A percentile compares a stretch with the other conserved stretches of the same genome.
Conservation (phyloP, 805 yeast species). For the Ogataea neopini region DNA sequence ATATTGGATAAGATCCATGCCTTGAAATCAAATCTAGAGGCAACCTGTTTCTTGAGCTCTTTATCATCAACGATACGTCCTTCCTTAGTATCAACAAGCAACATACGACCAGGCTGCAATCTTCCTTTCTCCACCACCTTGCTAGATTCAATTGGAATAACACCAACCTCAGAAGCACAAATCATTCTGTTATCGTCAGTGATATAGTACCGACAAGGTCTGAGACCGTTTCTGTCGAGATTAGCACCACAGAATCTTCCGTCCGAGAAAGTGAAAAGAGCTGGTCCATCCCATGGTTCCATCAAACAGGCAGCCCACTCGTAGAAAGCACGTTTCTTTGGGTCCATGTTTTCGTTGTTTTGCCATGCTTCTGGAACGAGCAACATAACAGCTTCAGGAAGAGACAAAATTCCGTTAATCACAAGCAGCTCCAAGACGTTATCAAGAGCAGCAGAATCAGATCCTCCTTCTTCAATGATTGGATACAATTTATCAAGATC, state of each 20-base stretch:
- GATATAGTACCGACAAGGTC: constrained; percentile 97
- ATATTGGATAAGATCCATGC: constrained; percentile 89
- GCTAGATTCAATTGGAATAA: constrained; percentile 83
- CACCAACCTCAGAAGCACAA: constrained; percentile 99
- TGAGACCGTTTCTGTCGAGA: constrained; percentile 93
- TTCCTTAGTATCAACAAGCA: constrained; percentile 88
- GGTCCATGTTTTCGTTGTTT: constrained; percentile 81
- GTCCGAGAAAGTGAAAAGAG: constrained; percentile 93
- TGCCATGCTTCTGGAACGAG: constrained; percentile 99
- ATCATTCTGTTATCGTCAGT: constrained; percentile 94
- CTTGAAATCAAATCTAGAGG: constrained; percentile 86
- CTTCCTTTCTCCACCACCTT: constrained; percentile 88
- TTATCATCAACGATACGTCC: constrained; percentile 93
- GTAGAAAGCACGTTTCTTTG: constrained; percentile 89
- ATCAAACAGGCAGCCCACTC: constrained; percentile 99
- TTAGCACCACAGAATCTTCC: constrained; percentile 99
- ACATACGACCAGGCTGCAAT: constrained; percentile 94
- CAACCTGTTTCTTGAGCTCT: constrained; percentile 77
- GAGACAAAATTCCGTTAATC: constrained; percentile 84
- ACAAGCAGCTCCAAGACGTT: constrained; percentile 91
- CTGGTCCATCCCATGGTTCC: constrained; percentile 99
- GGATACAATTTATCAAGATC: constrained; percentile 90
- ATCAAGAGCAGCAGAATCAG: constrained; percentile 97
- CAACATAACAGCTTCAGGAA: constrained; percentile 97
- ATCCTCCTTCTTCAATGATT: constrained; percentile 97